phyloP scores from a whole-genome alignment of 2,329 filamentous ascomycete species.

The Aureobasidium leucospermi region DNA sequence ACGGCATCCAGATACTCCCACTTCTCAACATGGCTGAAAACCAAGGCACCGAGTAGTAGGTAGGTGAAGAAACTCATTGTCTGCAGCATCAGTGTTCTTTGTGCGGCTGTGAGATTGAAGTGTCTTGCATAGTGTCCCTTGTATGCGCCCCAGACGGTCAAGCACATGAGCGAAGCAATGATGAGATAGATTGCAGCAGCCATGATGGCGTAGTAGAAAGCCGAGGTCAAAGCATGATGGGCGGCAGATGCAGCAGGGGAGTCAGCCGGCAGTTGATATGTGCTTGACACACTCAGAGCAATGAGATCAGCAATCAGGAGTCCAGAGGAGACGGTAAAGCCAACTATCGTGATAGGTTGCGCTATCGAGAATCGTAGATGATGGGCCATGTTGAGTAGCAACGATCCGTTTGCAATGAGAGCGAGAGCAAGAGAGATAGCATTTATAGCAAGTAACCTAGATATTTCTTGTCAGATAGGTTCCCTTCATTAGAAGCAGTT shows the following conservation, averaged over 20 bases:
- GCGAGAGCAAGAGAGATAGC: slow-evolving; percentile 48
- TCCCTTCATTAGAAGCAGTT: not conserved
- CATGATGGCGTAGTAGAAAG: slow-evolving; percentile 54
- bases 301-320: slow-evolving; percentile 48
- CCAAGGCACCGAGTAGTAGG: slow-evolving; percentile 39
- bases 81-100: slow-evolving; percentile 49
- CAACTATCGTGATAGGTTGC: slow-evolving; percentile 53
- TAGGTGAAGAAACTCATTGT: slow-evolving; percentile 45
- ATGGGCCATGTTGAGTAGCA: slow-evolving; percentile 54
- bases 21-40: slow-evolving; percentile 42
- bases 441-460: slow-evolving; percentile 47
- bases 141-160: slow-evolving; percentile 50
- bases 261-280: slow-evolving; percentile 36
- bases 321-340: slow-evolving; percentile 49
- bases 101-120: slow-evolving; percentile 49
- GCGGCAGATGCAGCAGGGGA: slow-evolving; percentile 16
- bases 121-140: slow-evolving; percentile 48
- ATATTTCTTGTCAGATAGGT: not conserved
- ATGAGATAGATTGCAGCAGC: slow-evolving; percentile 51
- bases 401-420: slow-evolving; percentile 45
- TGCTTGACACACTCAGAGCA: slow-evolving; percentile 36
- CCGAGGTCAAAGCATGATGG: slow-evolving; percentile 44
- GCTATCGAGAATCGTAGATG: slow-evolving; percentile 48
- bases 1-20: slow-evolving; percentile 49
- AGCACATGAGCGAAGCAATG: slow-evolving; percentile 46